A percentile compares a stretch with the other conserved stretches of the same genome.
phyloP scores from a whole-genome alignment of 768 basidiomycete species.

The Trametes cinnabarina region DNA sequence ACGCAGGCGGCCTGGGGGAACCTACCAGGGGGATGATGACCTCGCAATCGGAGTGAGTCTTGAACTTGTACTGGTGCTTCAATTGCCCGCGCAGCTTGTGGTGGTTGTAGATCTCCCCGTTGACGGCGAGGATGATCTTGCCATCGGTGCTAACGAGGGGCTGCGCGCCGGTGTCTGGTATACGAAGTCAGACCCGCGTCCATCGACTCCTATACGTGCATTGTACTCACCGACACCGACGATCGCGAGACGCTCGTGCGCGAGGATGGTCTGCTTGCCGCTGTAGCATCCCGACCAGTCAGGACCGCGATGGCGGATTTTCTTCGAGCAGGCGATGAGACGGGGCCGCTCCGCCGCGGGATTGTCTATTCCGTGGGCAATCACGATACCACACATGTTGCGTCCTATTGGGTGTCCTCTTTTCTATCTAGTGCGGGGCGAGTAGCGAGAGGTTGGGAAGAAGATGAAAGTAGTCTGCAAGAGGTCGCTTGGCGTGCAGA shows the following conservation, averaged over 20 bases:
- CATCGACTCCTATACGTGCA: background rate
- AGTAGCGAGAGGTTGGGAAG: background rate
- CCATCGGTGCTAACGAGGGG: conserved; percentile 87
- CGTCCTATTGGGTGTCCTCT: background rate
- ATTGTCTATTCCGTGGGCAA: conserved; percentile 76
- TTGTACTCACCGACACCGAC: conserved; percentile 86
- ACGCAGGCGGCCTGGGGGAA: background rate
- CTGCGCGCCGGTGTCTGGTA: conserved; percentile 90
- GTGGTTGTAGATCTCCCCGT: conserved; percentile 99
- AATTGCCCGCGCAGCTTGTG: conserved; percentile 69
- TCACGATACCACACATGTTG: conserved; percentile 90
- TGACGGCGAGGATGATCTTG: conserved; percentile 83
- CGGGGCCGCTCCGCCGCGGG: conserved; percentile 66
- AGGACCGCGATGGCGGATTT: conserved; percentile 90
- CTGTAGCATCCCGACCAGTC: conserved; percentile 98
- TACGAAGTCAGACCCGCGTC: background rate
- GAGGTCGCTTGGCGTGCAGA: background rate
- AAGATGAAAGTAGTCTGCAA: background rate
- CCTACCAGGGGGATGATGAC: conserved; percentile 88
- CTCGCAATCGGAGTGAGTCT: conserved; percentile 98
- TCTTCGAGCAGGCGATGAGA: conserved; percentile 84
- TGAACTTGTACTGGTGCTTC: conserved; percentile 72
- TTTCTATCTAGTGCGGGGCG: background rate
- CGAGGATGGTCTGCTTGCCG: conserved; percentile 76
- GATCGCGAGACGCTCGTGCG: conserved; percentile 95